Conservation (phyloP, 768 basidiomycete species). For the Mrakia gelida region DNA sequence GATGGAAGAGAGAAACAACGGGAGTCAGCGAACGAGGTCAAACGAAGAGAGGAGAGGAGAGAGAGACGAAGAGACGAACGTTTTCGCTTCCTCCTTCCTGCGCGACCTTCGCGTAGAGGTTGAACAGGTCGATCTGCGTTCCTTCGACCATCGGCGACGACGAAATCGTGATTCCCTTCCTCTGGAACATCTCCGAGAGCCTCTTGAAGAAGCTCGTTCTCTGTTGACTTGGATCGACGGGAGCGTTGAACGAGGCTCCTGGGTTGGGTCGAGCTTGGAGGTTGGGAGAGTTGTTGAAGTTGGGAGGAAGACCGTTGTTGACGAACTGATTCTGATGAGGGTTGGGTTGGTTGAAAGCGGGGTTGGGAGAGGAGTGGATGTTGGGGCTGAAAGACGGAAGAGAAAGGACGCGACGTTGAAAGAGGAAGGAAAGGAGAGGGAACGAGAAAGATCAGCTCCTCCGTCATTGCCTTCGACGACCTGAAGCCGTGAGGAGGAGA, state of each 20-base stretch:
- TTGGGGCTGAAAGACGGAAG: neutral
- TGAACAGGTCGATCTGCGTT: constrained; percentile 24
- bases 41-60: neutral
- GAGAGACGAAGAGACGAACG: neutral
- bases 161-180: constrained; percentile 16
- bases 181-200: constrained; percentile 17
- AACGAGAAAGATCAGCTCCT: too few relatives aligned
- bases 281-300: constrained; percentile 5
- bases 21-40: neutral
- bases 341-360: constrained; percentile 2
- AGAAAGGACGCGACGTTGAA: neutral
- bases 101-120: constrained; percentile 24
- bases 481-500: neutral
- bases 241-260: neutral
- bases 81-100: constrained; percentile 25
- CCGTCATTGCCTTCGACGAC: neutral
- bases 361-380: constrained; percentile 21
- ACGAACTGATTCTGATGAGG: neutral
- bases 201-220: constrained; percentile 22
- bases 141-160: constrained; percentile 25
- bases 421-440: neutral
- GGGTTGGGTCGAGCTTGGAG: neutral
- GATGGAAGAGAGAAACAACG: neutral
- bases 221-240: neutral
- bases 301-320: neutral